A percentile compares a stretch with the other conserved stretches of the same genome.
phyloP scores from a whole-genome alignment of 805 yeast species.

The Ogataea parapolymorpha region DNA sequence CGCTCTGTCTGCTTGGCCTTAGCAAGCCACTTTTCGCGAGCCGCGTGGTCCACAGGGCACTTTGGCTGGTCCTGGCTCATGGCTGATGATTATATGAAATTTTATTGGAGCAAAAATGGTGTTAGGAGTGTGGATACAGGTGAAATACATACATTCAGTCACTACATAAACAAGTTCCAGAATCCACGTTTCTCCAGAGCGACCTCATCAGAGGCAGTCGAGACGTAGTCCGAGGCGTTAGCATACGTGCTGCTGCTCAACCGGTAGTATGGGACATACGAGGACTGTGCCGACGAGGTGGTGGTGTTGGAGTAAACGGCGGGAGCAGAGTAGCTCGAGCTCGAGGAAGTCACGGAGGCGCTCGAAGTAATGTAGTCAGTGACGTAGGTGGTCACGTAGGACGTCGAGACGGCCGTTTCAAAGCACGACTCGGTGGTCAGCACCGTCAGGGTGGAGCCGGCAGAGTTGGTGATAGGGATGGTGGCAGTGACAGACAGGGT shows the following conservation, averaged over 20 bases:
- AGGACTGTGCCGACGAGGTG: slow-evolving; percentile 8
- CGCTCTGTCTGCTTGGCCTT: slow-evolving; percentile 25
- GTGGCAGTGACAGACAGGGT: slow-evolving; percentile 33
- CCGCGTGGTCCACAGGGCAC: slow-evolving; percentile 70
- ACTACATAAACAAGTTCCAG: slow-evolving; percentile 19
- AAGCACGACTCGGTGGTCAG: slow-evolving; percentile 30
- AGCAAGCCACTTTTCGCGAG: slow-evolving; percentile 57
- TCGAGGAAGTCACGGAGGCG: slow-evolving; percentile 3
- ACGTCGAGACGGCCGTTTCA: slow-evolving; percentile 23
- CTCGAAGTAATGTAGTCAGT: slow-evolving; percentile 13
- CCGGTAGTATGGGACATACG: slow-evolving; percentile 14
- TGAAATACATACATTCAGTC: neutral
- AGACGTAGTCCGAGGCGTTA: slow-evolving; percentile 12
- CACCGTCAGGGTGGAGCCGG: slow-evolving; percentile 28
- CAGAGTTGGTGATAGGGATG: slow-evolving; percentile 29
- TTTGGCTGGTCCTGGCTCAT: slow-evolving; percentile 29
- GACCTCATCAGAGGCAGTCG: slow-evolving; percentile 14
- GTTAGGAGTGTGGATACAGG: neutral
- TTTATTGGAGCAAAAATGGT: slow-evolving; percentile 12
- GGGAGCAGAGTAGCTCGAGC: slow-evolving; percentile 6
- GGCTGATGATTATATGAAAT: slow-evolving; percentile 15
- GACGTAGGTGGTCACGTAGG: slow-evolving; percentile 16
- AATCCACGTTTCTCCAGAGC: slow-evolving; percentile 17
- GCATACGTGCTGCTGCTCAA: slow-evolving; percentile 7
- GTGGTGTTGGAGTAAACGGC: slow-evolving; percentile 2